Evolutionary conservation across 169 alveolate species (phyloP), one percentile per base, ranked within the genome.

Genomic region (Eimeria sp.): DNA sequence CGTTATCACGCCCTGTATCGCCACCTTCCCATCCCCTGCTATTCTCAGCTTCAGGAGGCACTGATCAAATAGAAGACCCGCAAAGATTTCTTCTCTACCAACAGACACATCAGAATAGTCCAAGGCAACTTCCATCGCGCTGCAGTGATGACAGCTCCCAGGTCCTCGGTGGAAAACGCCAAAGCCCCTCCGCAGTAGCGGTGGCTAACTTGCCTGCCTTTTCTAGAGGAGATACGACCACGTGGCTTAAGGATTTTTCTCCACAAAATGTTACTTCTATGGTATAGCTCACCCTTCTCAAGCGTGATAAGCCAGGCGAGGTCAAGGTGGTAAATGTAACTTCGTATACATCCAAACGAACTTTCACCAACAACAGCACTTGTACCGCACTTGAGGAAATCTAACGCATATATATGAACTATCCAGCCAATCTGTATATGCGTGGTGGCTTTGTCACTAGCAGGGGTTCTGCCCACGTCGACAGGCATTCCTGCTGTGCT

Each of bases 81-180:
- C 84, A 16, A 43, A 87, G 65, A 45, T 72, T n/a, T 43, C 80
- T 63, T 27, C 49, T 40, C 61, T 87, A 61, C 57, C 61, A 87
- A 49, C 83, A 87, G 27, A 61, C 83, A 25, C 83, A 61, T 25
- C 82, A 87, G 34, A 87, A 45, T 43, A 87, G 49, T 34, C 83
- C 94, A 43, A 61, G 94, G 40, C 54, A 18, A 30, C 94, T 65
- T 20, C 94, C 78, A 20, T 16, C 94, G 7, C 83, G 83, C 49
- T 61, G 94, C 84, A 83, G n/a, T 9, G 49, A 18, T 43, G 54
- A 61, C 10, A 25, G 63, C n/a, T 25, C 11, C 34, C 57, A 63
- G 25, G 84, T 43, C 57, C 11, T 61, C 54, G 94, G 30, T 9
- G 84, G 10, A 87, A 65, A 47, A 43, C 22, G 43, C 51, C 49